Conservation (phyloP, 768 basidiomycete genomes). For the Chalciporus piperatus region DNA sequence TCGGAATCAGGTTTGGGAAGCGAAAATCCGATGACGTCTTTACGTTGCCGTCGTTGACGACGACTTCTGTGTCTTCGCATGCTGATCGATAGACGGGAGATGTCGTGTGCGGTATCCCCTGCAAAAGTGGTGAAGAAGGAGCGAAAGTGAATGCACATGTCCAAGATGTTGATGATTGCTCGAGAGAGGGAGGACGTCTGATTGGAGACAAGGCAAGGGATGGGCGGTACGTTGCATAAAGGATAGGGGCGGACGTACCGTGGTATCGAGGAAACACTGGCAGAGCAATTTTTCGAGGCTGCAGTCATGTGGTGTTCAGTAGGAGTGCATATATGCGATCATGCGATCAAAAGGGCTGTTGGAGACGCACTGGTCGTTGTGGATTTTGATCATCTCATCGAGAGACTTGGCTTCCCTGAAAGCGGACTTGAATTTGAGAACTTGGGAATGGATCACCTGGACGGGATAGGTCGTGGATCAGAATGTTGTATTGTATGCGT, state of each 20-base stretch:
- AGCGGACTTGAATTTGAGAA: slow-evolving; percentile 55
- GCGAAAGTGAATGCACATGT: slow-evolving; percentile 71
- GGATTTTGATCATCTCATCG: slow-evolving; percentile 71
- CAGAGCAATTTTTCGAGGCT: slow-evolving; percentile 61
- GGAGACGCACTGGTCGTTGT: slow-evolving; percentile 63
- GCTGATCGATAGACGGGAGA: slow-evolving; percentile 46
- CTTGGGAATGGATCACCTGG: slow-evolving; percentile 68
- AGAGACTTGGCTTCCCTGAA: slow-evolving; percentile 58
- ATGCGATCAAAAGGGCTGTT: too few relatives aligned
- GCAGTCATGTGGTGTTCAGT: slow-evolving; percentile 1
- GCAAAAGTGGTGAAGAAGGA: slow-evolving; percentile 59
- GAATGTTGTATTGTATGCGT: background rate
- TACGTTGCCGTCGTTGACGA: slow-evolving; percentile 51
- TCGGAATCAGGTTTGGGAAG: slow-evolving; percentile 33
- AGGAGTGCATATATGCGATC: background rate
- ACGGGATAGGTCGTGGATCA: background rate
- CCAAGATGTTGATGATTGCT: slow-evolving; percentile 65
- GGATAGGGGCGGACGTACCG: slow-evolving; percentile 39
- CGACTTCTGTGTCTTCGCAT: slow-evolving; percentile 62
- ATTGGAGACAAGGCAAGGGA: background rate
- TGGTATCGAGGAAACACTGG: slow-evolving; percentile 60
- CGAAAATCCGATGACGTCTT: slow-evolving; percentile 63
- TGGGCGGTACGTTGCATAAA: background rate
- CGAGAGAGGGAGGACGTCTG: slow-evolving; percentile 65
- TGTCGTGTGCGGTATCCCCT: slow-evolving; percentile 60